These are phyloP conservation scores for Lentinula guzmanii DNA, from an alignment of 768 basidiomycete species.

Conservation along the genomic window DNA sequence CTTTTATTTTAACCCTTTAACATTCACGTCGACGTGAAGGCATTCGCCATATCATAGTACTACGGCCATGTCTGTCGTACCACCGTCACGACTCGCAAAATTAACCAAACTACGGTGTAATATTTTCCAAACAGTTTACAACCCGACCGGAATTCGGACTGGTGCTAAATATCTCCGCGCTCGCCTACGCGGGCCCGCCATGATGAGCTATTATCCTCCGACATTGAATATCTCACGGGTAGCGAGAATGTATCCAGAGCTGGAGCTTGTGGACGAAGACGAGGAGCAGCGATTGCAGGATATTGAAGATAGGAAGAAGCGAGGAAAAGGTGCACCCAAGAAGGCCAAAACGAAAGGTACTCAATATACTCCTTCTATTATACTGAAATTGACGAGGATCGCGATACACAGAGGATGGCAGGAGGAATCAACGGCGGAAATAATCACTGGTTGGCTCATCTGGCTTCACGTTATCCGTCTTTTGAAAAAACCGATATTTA, in stretches of 20 bases:
- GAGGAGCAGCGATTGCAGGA: constrained; percentile 68
- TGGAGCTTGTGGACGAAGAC: constrained; percentile 56
- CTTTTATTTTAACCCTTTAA: neutral
- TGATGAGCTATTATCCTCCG: constrained; percentile 78
- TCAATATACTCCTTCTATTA: neutral
- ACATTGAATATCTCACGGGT: constrained; percentile 50
- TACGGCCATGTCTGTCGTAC: constrained; percentile 27
- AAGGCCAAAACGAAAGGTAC: constrained; percentile 50
- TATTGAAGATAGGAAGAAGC: constrained; percentile 57
- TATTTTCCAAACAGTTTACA: constrained; percentile 86
- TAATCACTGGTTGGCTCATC: neutral
- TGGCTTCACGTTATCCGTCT: neutral
- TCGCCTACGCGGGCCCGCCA: constrained; percentile 78
- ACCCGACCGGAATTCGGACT: constrained; percentile 74
- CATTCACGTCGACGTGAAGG: neutral
- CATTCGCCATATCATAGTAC: neutral
- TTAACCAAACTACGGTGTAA: constrained; percentile 59
- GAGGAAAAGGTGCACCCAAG: constrained; percentile 81
- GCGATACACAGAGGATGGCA: constrained; percentile 2
- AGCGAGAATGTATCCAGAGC: constrained; percentile 44
- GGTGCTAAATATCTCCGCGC: constrained; percentile 89
- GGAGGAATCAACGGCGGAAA: constrained; percentile 1
- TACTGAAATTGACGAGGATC: neutral
- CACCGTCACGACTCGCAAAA: constrained; percentile 48
- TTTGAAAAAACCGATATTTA: neutral